phyloP scores from a whole-genome alignment of 2,329 filamentous ascomycete species.

The Ophiocordyceps camponoti-saundersi region DNA sequence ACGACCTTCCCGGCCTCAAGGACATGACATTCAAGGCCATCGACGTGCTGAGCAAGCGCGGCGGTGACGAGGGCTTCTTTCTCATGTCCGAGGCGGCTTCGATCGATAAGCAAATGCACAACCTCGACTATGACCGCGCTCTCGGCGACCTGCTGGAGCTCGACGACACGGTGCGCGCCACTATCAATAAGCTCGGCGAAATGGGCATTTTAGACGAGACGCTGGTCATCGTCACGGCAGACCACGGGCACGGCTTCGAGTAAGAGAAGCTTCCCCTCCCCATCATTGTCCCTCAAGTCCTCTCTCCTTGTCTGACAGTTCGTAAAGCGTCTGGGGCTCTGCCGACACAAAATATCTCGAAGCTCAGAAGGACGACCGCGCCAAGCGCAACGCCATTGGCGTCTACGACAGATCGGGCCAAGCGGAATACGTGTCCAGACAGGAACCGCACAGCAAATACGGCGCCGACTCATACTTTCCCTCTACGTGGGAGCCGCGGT shows the following conservation, averaged over 20 bases:
- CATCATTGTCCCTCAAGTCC: too few species aligned
- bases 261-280: slow-evolving; percentile 8
- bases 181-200: slow-evolving; percentile 49
- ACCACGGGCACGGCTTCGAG: slow-evolving; percentile 81
- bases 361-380: slow-evolving; percentile 45
- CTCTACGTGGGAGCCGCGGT: slow-evolving; percentile 69
- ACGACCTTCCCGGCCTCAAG: slow-evolving; percentile 67
- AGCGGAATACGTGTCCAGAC: slow-evolving; percentile 51
- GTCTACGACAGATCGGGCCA: slow-evolving; percentile 57
- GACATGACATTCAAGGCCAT: slow-evolving; percentile 83
- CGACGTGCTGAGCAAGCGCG: slow-evolving; percentile 53
- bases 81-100: slow-evolving; percentile 76
- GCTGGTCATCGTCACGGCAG: slow-evolving; percentile 65
- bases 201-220: slow-evolving; percentile 57
- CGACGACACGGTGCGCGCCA: slow-evolving; percentile 66
- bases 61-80: slow-evolving; percentile 61
- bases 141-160: slow-evolving; percentile 74
- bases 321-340: slow-evolving; percentile 48
- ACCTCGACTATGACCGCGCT: slow-evolving; percentile 69
- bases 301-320: background rate
- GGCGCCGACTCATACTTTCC: slow-evolving; percentile 62
- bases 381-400: slow-evolving; percentile 61
- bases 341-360: slow-evolving; percentile 67
- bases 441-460: slow-evolving; percentile 43
- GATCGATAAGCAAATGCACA: slow-evolving; percentile 84